A percentile compares a stretch with the other conserved stretches of the same genome.
Evolutionary conservation across 352 stramenopile species (phyloP).

Genomic region (Pythium vanterpoolii): DNA sequence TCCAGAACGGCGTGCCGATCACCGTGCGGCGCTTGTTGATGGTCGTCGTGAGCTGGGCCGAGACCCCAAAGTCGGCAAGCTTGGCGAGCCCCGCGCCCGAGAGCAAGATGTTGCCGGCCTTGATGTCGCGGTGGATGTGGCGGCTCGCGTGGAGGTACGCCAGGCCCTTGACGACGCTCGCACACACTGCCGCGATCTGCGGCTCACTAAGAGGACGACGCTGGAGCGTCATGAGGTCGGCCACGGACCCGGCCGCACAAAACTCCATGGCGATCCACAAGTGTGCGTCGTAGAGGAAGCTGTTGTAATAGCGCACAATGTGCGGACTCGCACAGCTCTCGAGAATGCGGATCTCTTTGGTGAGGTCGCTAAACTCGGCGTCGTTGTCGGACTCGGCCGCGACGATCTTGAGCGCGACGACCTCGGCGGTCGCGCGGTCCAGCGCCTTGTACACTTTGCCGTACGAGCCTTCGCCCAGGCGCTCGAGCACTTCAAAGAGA

Average conservation of each 20-base stretch:
- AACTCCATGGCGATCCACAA: slow-evolving; percentile 95
- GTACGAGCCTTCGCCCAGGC: slow-evolving; percentile 82
- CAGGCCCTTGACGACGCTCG: slow-evolving; percentile 71
- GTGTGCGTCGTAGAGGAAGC: slow-evolving; percentile 70
- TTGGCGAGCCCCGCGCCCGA: slow-evolving; percentile 81
- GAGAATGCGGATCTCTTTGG: slow-evolving; percentile 85
- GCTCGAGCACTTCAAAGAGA: slow-evolving; percentile 72
- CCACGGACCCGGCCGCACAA: slow-evolving; percentile 88
- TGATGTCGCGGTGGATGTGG: slow-evolving; percentile 86
- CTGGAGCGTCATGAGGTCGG: slow-evolving; percentile 82
- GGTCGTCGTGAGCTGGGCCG: slow-evolving; percentile 84
- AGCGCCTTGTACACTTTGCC: slow-evolving; percentile 85
- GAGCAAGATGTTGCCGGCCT: slow-evolving; percentile 79
- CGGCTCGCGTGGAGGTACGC: slow-evolving; percentile 81
- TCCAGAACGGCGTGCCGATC: slow-evolving; percentile 90
- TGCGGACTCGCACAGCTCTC: slow-evolving; percentile 76
- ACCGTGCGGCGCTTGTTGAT: slow-evolving; percentile 90
- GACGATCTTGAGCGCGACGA: slow-evolving; percentile 86
- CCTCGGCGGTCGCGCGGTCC: slow-evolving; percentile 45
- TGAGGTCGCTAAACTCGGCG: slow-evolving; percentile 54
- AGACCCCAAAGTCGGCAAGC: slow-evolving; percentile 89
- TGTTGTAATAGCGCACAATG: slow-evolving; percentile 85
- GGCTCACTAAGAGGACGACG: slow-evolving; percentile 30
- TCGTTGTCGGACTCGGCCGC: slow-evolving; percentile 79
- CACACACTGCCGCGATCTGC: slow-evolving; percentile 71